Base-by-base conservation (phyloP, 2,329 filamentous ascomycete species). In the Parastagonospora avenae region DNA sequence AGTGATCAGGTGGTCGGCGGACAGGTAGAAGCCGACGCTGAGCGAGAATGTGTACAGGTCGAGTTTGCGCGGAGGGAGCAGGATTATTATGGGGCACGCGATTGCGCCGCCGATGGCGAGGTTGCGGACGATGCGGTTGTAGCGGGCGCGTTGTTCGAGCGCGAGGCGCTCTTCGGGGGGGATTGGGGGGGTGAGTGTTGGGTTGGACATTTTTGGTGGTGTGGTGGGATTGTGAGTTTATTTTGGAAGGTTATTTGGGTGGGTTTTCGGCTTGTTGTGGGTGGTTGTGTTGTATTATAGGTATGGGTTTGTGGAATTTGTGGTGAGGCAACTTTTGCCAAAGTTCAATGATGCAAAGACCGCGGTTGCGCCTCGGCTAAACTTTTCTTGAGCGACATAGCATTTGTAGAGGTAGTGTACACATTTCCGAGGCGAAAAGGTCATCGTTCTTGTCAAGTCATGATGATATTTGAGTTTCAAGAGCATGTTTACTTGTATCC, bases 21-120 rank as follows among this genome's bases (percentile, higher is more conserved):
- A 80, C 30, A 79, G 72, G 49, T 79, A 68, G 59, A 79, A 82
- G 2, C 77, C 76, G 27, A 76, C 68, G 36, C 77, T 70, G 7
- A 87, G 77, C 0, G 75, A 76, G 59, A 84, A 76, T 14, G 84
- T 86, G 72, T 84, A 86, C 46, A 82, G 62, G 64, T 87, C 84
- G 42, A 87, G 70, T 70, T 86, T 86, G 39, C 85, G 82, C 1
- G 85, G 85, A 8, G 85, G 85, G 8, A 87, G 71, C 12, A 79
- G 63, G 41, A 80, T 79, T 43, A 87, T 75, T 8, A 80, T 56
- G 0, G 85, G 85, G 52, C 81, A 83, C 41, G 78, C 65, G 15
- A 87, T 63, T 27, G 83, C 68, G 41, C 79, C 74, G 47, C 70
- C 74, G 29, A 84, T 70, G 12, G 82, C 78, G 55, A 77, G 63